Base-by-base conservation (phyloP, 1,284 basidiomycete species). In the Earliella scabrosa region DNA sequence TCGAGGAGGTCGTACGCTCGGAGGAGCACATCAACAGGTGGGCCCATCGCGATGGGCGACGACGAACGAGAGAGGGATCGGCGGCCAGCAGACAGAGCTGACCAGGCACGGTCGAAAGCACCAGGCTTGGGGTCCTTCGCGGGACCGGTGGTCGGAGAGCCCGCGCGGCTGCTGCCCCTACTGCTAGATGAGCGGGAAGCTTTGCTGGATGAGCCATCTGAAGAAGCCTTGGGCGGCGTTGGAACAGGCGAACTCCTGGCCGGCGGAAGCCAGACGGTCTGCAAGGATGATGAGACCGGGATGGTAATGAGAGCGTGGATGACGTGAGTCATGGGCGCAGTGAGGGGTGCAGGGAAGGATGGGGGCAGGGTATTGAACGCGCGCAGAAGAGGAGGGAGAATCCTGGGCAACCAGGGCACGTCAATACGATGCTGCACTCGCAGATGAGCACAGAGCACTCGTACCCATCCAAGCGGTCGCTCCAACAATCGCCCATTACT, bases 301-400 rank as follows among this genome's bases (percentile, higher is more conserved):
- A 92, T 82, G 16, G 79, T 83, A 59, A 93, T 87, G 45, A 93
- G 77, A 3, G 84, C 75, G 65, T 93, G 90, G 36, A 93, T 86
- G 55, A 86, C 79, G 62, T 93, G 87, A 1, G 88, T 85, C 46
- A 93, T 74, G 1, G 91, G 91, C 0, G 83, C 66, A 1, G 82
- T 75, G 34, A 93, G 73, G 3, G 90, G 91, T 4, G 77, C 76
- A 14, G 82, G 80, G 53, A 80, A 83, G 5, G 82, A 78, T 2
- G 81, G 78, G 2, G 87, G 82, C 24, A 89, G 77, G 21, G 77
- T 70, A 54, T 83, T 79, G 70, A 91, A 91, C 7, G 82, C 77
- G 35, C 82, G 82, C 34, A 89, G 75, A 18, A 89, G 76, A 4
- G 85, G 78, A 18, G 82, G 76, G 29, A 89, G 75, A 39, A 90